Percentiles rank a stretch among this genome's conserved stretches.
Conservation (phyloP, 768 basidiomycete genomes). For the Suillus lakei region DNA sequence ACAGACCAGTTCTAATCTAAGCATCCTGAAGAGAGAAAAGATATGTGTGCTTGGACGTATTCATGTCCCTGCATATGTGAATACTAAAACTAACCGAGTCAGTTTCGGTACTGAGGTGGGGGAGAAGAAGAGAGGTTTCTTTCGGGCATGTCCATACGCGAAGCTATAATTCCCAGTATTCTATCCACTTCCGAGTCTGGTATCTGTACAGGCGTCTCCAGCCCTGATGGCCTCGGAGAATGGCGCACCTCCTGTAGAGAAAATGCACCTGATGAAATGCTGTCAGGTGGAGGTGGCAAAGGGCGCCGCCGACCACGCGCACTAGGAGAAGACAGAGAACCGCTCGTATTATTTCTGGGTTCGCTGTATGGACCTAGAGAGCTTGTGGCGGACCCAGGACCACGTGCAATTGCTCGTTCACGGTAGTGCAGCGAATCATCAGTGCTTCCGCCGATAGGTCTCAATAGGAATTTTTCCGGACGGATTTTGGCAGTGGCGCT, state of each 20-base stretch:
- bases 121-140: not conserved
- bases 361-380: constrained; percentile 2
- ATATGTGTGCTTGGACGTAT: not conserved
- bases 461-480: constrained; percentile 6
- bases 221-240: constrained; percentile 5
- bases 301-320: not conserved
- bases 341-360: not conserved
- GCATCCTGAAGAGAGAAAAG: not conserved
- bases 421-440: not conserved
- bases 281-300: constrained; percentile 1
- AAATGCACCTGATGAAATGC: not conserved
- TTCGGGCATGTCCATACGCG: constrained; percentile 12
- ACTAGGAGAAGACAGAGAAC: constrained; percentile 4
- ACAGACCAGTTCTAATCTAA: not conserved
- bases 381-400: not conserved
- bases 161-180: constrained; percentile 10
- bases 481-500: not conserved
- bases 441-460: constrained; percentile 5
- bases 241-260: not conserved
- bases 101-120: constrained; percentile 12
- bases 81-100: not conserved
- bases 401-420: constrained; percentile 1
- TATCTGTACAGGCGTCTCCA: not conserved
- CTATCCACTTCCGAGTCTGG: constrained; percentile 13
- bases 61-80: constrained; percentile 2